Percentiles rank a stretch among this genome's conserved stretches.
phyloP scores from a whole-genome alignment of 2,329 filamentous ascomycete species.

The Ceratocystis alfenasii region DNA sequence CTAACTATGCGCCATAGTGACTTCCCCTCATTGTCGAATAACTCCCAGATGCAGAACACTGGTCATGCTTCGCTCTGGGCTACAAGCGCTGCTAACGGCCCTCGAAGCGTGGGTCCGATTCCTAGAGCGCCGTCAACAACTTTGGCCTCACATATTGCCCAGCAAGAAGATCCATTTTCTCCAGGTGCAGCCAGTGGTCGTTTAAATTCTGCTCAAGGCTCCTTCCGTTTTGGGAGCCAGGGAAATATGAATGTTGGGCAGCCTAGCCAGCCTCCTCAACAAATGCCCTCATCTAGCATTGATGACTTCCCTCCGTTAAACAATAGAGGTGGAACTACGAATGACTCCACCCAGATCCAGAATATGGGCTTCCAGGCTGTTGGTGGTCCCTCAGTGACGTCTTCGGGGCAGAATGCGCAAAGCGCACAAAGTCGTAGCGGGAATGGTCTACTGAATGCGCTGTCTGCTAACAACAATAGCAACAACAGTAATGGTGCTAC shows the following conservation, averaged over 20 bases:
- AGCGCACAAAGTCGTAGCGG: conserved; percentile 35
- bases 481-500: background rate
- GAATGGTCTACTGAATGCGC: conserved; percentile 51
- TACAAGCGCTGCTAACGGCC: conserved; percentile 32
- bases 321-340: conserved; percentile 44
- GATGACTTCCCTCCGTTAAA: conserved; percentile 54
- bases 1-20: conserved; percentile 36
- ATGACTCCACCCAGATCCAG: conserved; percentile 26
- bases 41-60: conserved; percentile 40
- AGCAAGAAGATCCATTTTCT: conserved; percentile 42
- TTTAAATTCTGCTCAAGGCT: conserved; percentile 12
- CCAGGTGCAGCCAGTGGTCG: conserved; percentile 34
- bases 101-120: conserved; percentile 38
- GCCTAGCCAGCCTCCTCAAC: conserved; percentile 29
- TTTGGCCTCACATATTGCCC: conserved; percentile 38
- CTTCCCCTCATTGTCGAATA: conserved; percentile 54
- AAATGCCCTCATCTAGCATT: conserved; percentile 37
- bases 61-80: conserved; percentile 45
- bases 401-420: conserved; percentile 27
- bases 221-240: conserved; percentile 44
- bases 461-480: conserved; percentile 42
- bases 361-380: conserved; percentile 13
- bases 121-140: conserved; percentile 43
- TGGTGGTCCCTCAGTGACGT: conserved; percentile 6
- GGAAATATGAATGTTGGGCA: conserved; percentile 22